Evolutionary conservation across 208 protist genomes (phyloP).

Genomic region (Hexamita inflata): DNA sequence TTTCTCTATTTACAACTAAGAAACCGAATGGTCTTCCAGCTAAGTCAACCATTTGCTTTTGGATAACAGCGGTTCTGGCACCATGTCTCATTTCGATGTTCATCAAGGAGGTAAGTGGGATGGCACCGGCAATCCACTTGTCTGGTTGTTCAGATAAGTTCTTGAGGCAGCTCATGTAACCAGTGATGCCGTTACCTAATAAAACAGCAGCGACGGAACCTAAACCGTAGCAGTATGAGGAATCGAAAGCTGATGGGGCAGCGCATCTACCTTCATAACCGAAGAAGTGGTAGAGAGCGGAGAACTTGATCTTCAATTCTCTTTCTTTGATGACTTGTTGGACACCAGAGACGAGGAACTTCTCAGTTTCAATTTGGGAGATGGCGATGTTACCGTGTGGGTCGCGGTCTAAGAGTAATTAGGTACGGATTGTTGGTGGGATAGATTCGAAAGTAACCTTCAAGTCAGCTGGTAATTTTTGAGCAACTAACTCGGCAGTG

Average conservation of each 20-base stretch:
- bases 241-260: conserved; percentile 52
- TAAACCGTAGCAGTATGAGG: conserved; percentile 52
- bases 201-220: conserved; percentile 42
- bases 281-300: conserved; percentile 52
- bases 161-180: conserved; percentile 45
- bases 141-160: conserved; percentile 27
- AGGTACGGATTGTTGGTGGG: conserved; percentile 34
- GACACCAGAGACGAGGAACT: conserved; percentile 37
- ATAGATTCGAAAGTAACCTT: conserved; percentile 34
- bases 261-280: conserved; percentile 54
- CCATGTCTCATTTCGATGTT: conserved; percentile 43
- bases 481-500: neutral
- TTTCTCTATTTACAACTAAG: conserved; percentile 28
- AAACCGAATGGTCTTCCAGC: conserved; percentile 34
- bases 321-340: neutral
- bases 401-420: conserved; percentile 38
- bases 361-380: conserved; percentile 53
- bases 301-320: conserved; percentile 39
- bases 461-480: conserved; percentile 8
- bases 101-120: conserved; percentile 48
- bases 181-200: conserved; percentile 34
- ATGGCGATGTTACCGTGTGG: conserved; percentile 50
- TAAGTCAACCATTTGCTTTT: conserved; percentile 45
- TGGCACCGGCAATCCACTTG: conserved; percentile 43
- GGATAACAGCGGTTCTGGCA: conserved; percentile 39